Evolutionary conservation across 129 eudicot genomes (phyloP).

Genomic region (Flaveria sonorensis): DNA sequence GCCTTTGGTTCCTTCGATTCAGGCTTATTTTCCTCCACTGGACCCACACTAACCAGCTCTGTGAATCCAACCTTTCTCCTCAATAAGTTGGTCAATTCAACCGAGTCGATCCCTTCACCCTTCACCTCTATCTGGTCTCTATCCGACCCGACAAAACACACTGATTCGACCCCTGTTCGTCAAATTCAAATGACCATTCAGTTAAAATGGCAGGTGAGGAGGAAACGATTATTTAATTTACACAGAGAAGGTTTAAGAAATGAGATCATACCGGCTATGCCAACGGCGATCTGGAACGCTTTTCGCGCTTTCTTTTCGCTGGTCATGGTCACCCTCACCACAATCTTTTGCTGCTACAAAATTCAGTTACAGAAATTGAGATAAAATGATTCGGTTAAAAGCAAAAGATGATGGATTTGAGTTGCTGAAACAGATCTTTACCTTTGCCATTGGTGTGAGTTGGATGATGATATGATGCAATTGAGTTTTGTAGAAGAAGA

Average conservation of each 20-base stretch:
- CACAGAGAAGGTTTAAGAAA: neutral
- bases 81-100: constrained; percentile 18
- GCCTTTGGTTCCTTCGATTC: neutral
- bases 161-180: constrained; percentile 42
- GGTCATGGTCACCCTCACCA: constrained; percentile 31
- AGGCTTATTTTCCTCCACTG: constrained; percentile 21
- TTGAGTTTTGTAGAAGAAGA: too few species aligned
- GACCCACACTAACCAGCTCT: constrained; percentile 29
- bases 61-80: constrained; percentile 31
- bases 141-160: constrained; percentile 16
- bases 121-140: constrained; percentile 41
- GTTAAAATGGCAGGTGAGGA: neutral
- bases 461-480: neutral
- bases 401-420: neutral
- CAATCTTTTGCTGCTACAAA: constrained; percentile 49
- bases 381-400: neutral
- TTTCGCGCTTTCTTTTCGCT: constrained; percentile 31
- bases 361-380: neutral
- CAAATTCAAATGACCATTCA: neutral
- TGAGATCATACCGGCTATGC: constrained; percentile 26
- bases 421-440: neutral
- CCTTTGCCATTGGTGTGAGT: constrained; percentile 26
- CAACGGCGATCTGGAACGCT: constrained; percentile 37
- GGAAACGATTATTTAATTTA: neutral
- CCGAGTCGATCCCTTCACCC: constrained; percentile 41